phyloP scores from a whole-genome alignment of 495 filamentous ascomycete species.

The Aspergillus taichungensis region DNA sequence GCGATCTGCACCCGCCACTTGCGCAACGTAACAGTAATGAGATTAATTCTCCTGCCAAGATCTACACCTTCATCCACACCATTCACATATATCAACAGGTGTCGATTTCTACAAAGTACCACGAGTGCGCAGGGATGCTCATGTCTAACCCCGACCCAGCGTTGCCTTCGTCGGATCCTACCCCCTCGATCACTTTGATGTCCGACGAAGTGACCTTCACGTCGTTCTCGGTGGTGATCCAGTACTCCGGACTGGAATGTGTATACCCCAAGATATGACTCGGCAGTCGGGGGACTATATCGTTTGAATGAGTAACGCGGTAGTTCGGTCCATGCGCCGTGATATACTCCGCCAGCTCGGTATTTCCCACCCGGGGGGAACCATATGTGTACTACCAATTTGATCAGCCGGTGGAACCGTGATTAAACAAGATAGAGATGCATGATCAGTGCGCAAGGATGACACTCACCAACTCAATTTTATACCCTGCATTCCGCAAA shows the following conservation, averaged over 20 bases:
- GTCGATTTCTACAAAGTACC: conserved; percentile 31
- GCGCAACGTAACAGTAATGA: no score
- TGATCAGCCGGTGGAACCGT: no score
- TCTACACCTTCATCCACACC: background rate
- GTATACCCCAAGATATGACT: conserved; percentile 45
- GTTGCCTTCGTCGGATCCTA: conserved; percentile 32
- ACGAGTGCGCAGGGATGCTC: conserved; percentile 25
- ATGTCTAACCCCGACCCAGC: conserved; percentile 13
- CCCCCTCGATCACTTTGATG: conserved; percentile 28
- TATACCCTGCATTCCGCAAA: conserved; percentile 42
- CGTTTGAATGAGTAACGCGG: conserved; percentile 59
- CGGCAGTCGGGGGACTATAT: conserved; percentile 58
- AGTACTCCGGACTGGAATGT: conserved; percentile 65
- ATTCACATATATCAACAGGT: conserved; percentile 6
- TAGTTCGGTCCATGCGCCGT: conserved; percentile 40
- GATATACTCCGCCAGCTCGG: conserved; percentile 46
- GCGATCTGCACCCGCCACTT: no score
- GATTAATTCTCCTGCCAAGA: no score
- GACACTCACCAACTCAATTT: conserved; percentile 24
- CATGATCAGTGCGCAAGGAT: background rate
- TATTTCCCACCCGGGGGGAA: conserved; percentile 57
- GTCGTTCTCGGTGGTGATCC: conserved; percentile 35
- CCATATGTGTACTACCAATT: conserved; percentile 53
- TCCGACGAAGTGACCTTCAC: conserved; percentile 32
- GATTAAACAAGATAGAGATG: background rate